Conservation (phyloP, 176 grass and related monocot species). For the Ensete ventricosum region DNA sequence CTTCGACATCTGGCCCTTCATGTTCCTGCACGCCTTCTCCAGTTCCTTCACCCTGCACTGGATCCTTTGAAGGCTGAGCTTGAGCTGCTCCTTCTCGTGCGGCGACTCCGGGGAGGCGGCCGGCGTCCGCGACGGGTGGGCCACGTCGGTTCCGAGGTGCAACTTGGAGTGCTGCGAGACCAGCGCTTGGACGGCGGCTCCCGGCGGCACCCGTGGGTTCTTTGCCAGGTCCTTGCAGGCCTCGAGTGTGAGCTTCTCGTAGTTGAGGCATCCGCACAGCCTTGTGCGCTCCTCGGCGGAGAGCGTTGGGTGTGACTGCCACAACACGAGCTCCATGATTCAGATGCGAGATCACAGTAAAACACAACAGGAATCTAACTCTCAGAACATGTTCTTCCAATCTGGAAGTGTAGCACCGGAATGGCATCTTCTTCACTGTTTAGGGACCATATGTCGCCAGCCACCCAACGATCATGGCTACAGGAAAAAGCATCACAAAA, state of each 20-base stretch:
- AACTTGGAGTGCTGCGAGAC: slow-evolving; percentile 53
- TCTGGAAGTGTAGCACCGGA: background rate
- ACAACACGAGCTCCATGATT: background rate
- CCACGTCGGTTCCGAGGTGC: slow-evolving; percentile 25
- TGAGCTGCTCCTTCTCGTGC: slow-evolving; percentile 57
- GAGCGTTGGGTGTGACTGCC: slow-evolving; percentile 51
- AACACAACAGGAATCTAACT: background rate
- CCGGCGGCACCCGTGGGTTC: slow-evolving; percentile 62
- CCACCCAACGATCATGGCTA: background rate
- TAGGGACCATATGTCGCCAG: background rate
- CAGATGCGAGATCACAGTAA: too few species aligned
- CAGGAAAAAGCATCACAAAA: background rate
- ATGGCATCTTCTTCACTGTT: background rate
- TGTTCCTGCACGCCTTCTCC: slow-evolving; percentile 72
- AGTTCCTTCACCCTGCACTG: slow-evolving; percentile 68
- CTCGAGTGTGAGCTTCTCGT: slow-evolving; percentile 80
- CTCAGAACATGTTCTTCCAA: background rate
- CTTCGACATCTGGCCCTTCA: slow-evolving; percentile 61
- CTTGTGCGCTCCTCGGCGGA: slow-evolving; percentile 47
- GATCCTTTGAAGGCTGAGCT: slow-evolving; percentile 61
- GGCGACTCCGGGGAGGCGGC: slow-evolving; percentile 2
- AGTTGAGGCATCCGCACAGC: slow-evolving; percentile 83
- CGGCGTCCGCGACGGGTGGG: slow-evolving; percentile 16
- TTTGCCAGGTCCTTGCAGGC: slow-evolving; percentile 89
- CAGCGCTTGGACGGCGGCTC: slow-evolving; percentile 71